Base-by-base conservation (phyloP, 164 flowering plant species). In the Magnolia changhungtana region DNA sequence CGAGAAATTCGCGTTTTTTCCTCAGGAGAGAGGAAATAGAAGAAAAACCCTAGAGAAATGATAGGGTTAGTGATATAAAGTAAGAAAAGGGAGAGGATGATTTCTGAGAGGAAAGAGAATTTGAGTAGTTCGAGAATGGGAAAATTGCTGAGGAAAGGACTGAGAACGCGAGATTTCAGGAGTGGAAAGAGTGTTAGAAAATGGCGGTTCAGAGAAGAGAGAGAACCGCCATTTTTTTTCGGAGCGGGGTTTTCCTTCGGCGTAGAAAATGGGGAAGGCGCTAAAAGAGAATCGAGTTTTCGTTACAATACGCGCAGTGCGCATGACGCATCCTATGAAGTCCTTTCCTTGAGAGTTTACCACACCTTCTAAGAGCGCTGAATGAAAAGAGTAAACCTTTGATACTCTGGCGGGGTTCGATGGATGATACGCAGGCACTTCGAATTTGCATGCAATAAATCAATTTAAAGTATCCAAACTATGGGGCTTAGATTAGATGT, bases 191-290 rank as follows among this genome's bases (percentile, higher is more conserved):
- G 50, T 13, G 71, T 29, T 14, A 68, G 45, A 68, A 31, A 29
- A 31, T 29, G 50, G 71, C 50, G 50, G 50, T 29, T 68, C 50
- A 3, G 69, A 8, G 16, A 29, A 8, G 69, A 21, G 45, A 68
- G 71, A 18, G 71, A 29, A 37, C 71, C 71, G 49, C 50, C 49
- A 68, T 31, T 68, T 68, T 31, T 67, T 24, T 68, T 68, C 49
- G 49, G 14, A 66, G 69, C 29, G 8, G 27, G 27, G 69, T 23
- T 21, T 8, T 66, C 16, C 8, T 21, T 66, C 8, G 67, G 24
- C 67, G 24, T 19, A 7, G 67, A 20, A 7, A 64, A 8, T 16
- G 10, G 23, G 67, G 45, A 37, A 37, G 45, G 45, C 45, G 45
- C 45, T 37, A 37, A 37, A 37, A 4, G 45, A 37, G 45, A 37